Base-by-base conservation (phyloP, 345 rosid genomes). In the Carallia brachiata region DNA sequence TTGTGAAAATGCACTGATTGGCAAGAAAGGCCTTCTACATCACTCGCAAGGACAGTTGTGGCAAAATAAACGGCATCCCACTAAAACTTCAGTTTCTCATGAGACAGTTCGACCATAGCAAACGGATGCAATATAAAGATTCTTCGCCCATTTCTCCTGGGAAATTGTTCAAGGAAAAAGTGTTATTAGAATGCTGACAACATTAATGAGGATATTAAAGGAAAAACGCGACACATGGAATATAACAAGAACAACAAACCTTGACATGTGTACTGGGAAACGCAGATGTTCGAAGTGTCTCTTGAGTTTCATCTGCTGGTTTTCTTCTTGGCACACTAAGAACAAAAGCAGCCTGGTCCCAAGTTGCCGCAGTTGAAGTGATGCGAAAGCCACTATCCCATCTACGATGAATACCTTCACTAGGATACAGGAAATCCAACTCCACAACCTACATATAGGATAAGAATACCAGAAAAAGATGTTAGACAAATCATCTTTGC, bases 71-170 rank as follows among this genome's bases (percentile, higher is more conserved):
- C n/a, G 50, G 78, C 68, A 79, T 68, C 82, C 72, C 70, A 73
- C 67, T 63, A 71, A 72, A 78, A 80, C 63, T 79, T 74, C 44
- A 72, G 78, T 47, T 34, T 77, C 75, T 94, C 89, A 95, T 62
- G 99, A 95, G 63, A 92, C 99, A 69, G 99, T 95, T 73, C 99
- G 89, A 76, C 99, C 99, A 75, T 87, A 89, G 83, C 99, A 95
- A 58, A 95, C 81, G 39, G 93, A 88, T 61, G 99, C 80, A 72
- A 95, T 88, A 74, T 94, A 94, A 61, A 94, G 97, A 84, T 94
- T 94, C 84, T 89, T 94, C 7, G 83, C 86, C 98, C 97, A 94
- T 84, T 94, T 94, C 73, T 92, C 97, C 99, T 92, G 97, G 75
- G 65, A 47, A 68, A 67, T 15, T 13, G 3, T 27, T 1, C 8